Conservation (phyloP, 1,284 basidiomycete species). For the Psilocybe mexicana region DNA sequence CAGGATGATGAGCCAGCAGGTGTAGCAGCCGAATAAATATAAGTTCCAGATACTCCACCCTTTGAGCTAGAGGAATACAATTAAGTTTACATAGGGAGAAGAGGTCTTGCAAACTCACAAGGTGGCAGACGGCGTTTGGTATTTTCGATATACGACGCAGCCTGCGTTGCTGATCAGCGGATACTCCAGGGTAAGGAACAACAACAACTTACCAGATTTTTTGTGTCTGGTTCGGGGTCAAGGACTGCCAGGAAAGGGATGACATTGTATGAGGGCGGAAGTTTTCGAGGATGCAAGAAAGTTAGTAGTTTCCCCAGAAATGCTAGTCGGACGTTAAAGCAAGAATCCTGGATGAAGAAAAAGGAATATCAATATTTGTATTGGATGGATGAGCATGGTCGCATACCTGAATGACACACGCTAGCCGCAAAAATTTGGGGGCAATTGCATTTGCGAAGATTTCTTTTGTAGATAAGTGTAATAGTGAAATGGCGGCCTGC, state of each 20-base stretch:
- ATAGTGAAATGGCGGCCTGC: slow-evolving; percentile 77
- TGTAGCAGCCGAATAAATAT: slow-evolving; percentile 87
- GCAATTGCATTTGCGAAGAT: slow-evolving; percentile 63
- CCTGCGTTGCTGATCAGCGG: slow-evolving; percentile 36
- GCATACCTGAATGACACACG: slow-evolving; percentile 76
- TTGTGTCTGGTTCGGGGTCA: slow-evolving; percentile 88
- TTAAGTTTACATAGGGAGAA: neutral
- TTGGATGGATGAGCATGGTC: neutral
- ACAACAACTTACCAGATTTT: slow-evolving; percentile 45
- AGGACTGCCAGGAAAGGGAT: slow-evolving; percentile 88
- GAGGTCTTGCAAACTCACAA: slow-evolving; percentile 34
- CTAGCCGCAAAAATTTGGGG: slow-evolving; percentile 69
- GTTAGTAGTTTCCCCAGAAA: slow-evolving; percentile 79
- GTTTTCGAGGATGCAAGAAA: slow-evolving; percentile 60
- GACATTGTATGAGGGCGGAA: slow-evolving; percentile 77
- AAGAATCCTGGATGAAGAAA: slow-evolving; percentile 67
- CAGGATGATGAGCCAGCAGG: slow-evolving; percentile 91
- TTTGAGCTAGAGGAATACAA: slow-evolving; percentile 41
- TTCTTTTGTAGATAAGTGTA: slow-evolving; percentile 76
- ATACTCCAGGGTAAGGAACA: neutral
- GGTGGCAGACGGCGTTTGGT: slow-evolving; percentile 49
- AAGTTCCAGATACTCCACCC: slow-evolving; percentile 74
- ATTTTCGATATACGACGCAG: slow-evolving; percentile 55
- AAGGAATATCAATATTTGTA: neutral
- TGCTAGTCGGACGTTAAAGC: slow-evolving; percentile 79